Evolutionary conservation across 2,329 filamentous ascomycete species (phyloP).

Genomic region (Penicillium sp.): DNA sequence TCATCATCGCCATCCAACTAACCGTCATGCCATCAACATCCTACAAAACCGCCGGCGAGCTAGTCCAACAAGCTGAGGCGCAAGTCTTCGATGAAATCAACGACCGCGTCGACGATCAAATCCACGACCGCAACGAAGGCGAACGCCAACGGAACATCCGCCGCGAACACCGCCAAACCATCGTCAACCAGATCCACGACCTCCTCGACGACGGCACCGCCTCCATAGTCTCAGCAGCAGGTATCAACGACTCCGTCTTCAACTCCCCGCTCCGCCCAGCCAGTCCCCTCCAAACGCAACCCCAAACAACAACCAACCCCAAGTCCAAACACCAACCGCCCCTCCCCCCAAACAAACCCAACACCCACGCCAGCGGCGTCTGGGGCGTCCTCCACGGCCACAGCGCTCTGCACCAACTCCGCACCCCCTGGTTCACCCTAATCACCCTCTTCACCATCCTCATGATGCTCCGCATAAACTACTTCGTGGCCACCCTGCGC

Average conservation of each 20-base stretch:
- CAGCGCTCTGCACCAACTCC: conserved; percentile 71
- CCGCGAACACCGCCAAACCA: conserved; percentile 60
- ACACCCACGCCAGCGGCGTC: conserved; percentile 56
- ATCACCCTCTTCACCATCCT: conserved; percentile 81
- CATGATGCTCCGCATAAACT: conserved; percentile 84
- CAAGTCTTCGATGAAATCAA: conserved; percentile 55
- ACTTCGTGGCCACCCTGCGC: conserved; percentile 84
- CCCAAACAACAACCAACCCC: neutral
- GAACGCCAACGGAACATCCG: conserved; percentile 55
- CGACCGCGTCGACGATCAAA: conserved; percentile 58
- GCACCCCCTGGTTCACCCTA: conserved; percentile 81
- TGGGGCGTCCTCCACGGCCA: conserved; percentile 83
- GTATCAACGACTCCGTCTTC: conserved; percentile 22
- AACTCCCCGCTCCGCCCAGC: neutral
- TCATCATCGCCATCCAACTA: conserved; percentile 68
- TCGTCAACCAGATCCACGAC: conserved; percentile 70
- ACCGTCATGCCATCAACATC: conserved; percentile 72
- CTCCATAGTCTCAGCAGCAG: conserved; percentile 3
- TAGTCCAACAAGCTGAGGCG: conserved; percentile 70
- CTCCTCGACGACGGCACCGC: conserved; percentile 60
- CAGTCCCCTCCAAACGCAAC: neutral
- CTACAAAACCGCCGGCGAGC: conserved; percentile 83
- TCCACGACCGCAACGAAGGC: conserved; percentile 51
- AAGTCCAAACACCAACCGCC: neutral
- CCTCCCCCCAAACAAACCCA: conserved; percentile 5